Base-by-base conservation (phyloP, 2,329 filamentous ascomycete genomes). In the Canariomyces notabilis region DNA sequence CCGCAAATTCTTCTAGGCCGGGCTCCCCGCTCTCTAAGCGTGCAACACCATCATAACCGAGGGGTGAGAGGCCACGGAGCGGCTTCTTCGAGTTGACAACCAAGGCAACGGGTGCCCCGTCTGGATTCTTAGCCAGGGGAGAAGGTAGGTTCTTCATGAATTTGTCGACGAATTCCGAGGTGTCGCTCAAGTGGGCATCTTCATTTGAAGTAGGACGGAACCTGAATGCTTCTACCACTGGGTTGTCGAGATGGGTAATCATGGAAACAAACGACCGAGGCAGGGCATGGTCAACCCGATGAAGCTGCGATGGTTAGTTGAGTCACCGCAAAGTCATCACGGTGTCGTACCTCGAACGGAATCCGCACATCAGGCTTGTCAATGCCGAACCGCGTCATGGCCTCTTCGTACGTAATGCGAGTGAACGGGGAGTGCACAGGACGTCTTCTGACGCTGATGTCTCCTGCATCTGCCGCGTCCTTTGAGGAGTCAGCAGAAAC, bases 331-430 rank as follows among this genome's bases (percentile, higher is more conserved):
- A 1, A 1, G 34, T 4, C 5, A 18, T 22, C 26, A 18, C 2
- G 6, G 11, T 5, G 2, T 5, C 71, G 42, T 63, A 87, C 83
- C 59, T 78, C 68, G 20, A 81, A 82, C 1, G 79, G 77, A 31
- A 90, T 84, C 15, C 93, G 80, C 8, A 91, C 69, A 61, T 98
- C 93, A 4, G 93, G 93, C 65, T 98, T 98, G 66, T 98, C 93
- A 4, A 82, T 86, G 9, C 93, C 93, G 59, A 90, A 95, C 2
- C 68, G 71, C 1, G 76, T 69, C 83, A 98, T 97, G 15, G 85
- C 85, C 32, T 86, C 73, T 23, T 85, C 65, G 60, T 97, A 98
- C 1, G 79, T 76, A 57, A 89, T 73, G 18, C 75, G 72, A 6
- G 64, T 70, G 53, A 88, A 87, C 0, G 64, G 61, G 11, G 61